Evolutionary conservation across 1,284 basidiomycete species (phyloP).

Genomic region (Leccinum variabile): DNA sequence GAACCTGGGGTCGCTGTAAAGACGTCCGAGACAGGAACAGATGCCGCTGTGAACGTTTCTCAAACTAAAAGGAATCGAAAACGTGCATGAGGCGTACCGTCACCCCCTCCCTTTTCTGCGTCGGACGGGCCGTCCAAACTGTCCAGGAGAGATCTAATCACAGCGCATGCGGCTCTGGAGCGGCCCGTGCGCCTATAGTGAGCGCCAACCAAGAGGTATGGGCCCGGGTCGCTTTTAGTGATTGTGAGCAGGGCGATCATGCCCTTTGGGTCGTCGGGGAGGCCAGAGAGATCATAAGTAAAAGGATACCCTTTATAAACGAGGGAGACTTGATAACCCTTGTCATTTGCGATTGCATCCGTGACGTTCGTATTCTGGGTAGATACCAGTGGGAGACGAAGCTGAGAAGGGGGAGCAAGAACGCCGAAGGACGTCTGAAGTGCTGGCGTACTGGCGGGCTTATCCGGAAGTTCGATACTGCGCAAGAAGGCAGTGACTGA

Average conservation of each 20-base stretch:
- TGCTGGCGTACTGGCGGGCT: conserved; percentile 12
- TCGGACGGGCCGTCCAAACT: conserved; percentile 9
- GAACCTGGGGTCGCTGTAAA: conserved; percentile 12
- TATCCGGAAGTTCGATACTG: conserved; percentile 27
- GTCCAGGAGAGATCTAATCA: conserved; percentile 30
- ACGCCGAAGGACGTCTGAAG: conserved; percentile 11
- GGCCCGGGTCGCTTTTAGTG: conserved; percentile 34
- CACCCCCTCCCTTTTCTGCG: conserved; percentile 23
- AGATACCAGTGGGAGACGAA: conserved; percentile 14
- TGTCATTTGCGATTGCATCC: conserved; percentile 1
- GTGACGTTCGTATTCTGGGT: conserved; percentile 3
- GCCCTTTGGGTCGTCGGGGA: conserved; percentile 32
- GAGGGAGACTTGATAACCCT: conserved; percentile 25
- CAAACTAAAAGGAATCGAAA: conserved; percentile 16
- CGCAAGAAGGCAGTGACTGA: conserved; percentile 27
- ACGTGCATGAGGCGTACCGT: conserved; percentile 27
- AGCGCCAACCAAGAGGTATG: conserved; percentile 32
- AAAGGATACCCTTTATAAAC: conserved; percentile 31
- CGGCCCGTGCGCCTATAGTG: conserved; percentile 37
- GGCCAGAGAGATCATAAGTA: conserved; percentile 29
- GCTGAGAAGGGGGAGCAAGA: conserved; percentile 8
- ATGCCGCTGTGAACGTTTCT: conserved; percentile 18
- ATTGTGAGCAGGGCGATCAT: conserved; percentile 27
- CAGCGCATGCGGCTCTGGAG: conserved; percentile 29
- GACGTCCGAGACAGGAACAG: conserved; percentile 7